A percentile compares a stretch with the other conserved stretches of the same genome.
These are phyloP conservation scores for Ophiostoma perfectum DNA, from an alignment of 2,329 filamentous ascomycete species.

Conservation along the genomic window DNA sequence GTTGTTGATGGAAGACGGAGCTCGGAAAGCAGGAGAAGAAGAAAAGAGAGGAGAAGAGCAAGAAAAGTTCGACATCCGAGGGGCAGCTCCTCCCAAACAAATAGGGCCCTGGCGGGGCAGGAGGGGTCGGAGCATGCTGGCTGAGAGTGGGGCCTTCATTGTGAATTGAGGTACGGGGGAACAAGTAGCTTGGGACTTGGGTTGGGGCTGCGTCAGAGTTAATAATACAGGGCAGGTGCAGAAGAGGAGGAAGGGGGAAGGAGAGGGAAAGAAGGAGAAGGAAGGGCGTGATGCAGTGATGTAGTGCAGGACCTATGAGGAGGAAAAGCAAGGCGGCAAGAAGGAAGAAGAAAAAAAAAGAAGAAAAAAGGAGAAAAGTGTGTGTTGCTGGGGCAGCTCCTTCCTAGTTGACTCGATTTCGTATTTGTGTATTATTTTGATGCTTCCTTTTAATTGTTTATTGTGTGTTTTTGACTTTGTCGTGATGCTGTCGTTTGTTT, in stretches of 20 bases:
- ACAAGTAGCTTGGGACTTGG: neutral
- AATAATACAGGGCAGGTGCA: neutral
- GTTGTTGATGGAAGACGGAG: conserved; percentile 34
- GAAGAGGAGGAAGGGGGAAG: neutral
- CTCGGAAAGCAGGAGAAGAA: conserved; percentile 27
- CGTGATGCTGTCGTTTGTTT: neutral
- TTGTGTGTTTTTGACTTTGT: neutral
- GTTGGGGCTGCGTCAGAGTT: neutral
- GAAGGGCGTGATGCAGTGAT: neutral
- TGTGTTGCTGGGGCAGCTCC: conserved; percentile 12
- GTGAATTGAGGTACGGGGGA: conserved; percentile 7
- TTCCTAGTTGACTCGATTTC: neutral
- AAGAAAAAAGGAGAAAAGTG: conserved; percentile 7
- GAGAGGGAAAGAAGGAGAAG: conserved; percentile 8
- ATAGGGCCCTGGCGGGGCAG: conserved; percentile 35
- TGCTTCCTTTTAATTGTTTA: neutral
- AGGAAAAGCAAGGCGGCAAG: neutral
- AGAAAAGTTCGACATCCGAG: conserved; percentile 33
- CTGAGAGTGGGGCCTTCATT: conserved; percentile 28
- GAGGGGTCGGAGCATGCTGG: conserved; percentile 37
- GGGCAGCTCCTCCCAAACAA: conserved; percentile 32
- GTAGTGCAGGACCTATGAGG: neutral
- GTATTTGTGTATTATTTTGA: conserved; percentile 1
- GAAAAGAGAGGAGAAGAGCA: conserved; percentile 28
- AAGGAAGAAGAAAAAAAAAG: neutral